Percentiles rank a stretch among this genome's conserved stretches.
Evolutionary conservation across 2,329 filamentous ascomycete species (phyloP).

Genomic region (Clarireedia hainanense): DNA sequence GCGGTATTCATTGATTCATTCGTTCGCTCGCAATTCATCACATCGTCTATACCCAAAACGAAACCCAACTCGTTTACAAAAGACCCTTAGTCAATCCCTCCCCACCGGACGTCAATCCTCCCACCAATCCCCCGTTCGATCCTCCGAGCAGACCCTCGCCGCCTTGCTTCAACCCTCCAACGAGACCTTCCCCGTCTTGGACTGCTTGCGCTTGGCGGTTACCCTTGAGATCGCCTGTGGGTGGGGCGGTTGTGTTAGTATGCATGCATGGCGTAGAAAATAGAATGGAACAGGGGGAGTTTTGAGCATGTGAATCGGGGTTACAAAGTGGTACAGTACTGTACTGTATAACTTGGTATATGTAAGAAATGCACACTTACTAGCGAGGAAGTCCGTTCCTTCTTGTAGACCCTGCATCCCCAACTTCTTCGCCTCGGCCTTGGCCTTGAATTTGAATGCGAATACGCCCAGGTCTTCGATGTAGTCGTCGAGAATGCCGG

Average conservation of each 20-base stretch:
- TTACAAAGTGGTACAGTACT: background rate
- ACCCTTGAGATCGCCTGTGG: slow-evolving; percentile 30
- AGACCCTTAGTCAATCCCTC: background rate
- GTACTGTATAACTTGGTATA: background rate
- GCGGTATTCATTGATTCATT: too few relatives aligned
- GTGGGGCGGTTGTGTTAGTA: background rate
- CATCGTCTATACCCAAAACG: too few relatives aligned
- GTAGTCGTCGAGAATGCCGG: slow-evolving; percentile 32
- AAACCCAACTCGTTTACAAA: background rate
- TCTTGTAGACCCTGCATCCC: slow-evolving; percentile 33
- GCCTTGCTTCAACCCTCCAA: slow-evolving; percentile 18
- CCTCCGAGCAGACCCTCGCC: background rate
- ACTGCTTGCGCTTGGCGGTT: slow-evolving; percentile 31
- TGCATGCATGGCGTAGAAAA: background rate
- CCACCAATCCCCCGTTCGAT: background rate
- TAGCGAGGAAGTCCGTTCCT: slow-evolving; percentile 33
- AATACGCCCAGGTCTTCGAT: slow-evolving; percentile 33
- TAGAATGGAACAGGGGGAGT: background rate
- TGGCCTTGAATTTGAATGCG: slow-evolving; percentile 35
- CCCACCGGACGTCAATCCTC: slow-evolving; percentile 3
- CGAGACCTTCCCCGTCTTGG: slow-evolving; percentile 16
- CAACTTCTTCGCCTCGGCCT: slow-evolving; percentile 34
- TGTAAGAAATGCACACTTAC: slow-evolving; percentile 20
- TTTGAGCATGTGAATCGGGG: too few relatives aligned
- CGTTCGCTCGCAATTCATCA: too few relatives aligned